These are phyloP conservation scores for Saturnispora halmiae DNA, from an alignment of 805 yeast genomes.

Conservation along the genomic window DNA sequence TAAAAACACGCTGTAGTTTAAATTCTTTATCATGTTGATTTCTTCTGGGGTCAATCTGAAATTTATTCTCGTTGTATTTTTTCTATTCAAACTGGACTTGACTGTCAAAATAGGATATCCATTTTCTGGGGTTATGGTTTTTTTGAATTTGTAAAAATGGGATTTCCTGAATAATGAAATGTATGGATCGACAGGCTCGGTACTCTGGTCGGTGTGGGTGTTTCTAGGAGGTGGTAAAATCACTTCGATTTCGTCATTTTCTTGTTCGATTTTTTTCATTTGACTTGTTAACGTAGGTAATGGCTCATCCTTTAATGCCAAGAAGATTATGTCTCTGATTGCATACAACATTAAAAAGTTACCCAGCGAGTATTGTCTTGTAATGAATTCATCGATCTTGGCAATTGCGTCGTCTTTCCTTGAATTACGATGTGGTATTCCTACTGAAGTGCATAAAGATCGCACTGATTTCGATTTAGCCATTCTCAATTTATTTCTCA, in stretches of 20 bases:
- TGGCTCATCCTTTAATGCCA: neutral
- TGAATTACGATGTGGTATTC: neutral
- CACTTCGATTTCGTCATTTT: no score
- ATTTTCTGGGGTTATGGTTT: conserved; percentile 33
- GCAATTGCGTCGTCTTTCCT: neutral
- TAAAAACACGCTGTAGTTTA: conserved; percentile 36
- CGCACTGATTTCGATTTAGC: neutral
- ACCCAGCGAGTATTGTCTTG: neutral
- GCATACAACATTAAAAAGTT: neutral
- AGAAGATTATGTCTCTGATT: neutral
- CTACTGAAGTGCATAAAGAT: neutral
- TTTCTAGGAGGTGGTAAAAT: no score
- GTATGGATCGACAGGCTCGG: conserved; percentile 22
- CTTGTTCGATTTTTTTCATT: no score
- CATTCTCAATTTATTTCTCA: neutral
- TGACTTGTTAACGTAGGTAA: neutral
- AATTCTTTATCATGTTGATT: conserved; percentile 27
- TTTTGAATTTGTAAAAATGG: conserved; percentile 46
- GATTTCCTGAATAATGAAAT: conserved; percentile 37
- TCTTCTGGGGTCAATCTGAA: conserved; percentile 41
- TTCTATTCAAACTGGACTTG: neutral
- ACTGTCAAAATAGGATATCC: conserved; percentile 23
- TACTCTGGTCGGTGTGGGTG: no score
- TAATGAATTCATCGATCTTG: neutral
- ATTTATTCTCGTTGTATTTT: conserved; percentile 27